These are phyloP conservation scores for Pythium aristosporum DNA, from an alignment of 352 stramenopile species.

Conservation along the genomic window DNA sequence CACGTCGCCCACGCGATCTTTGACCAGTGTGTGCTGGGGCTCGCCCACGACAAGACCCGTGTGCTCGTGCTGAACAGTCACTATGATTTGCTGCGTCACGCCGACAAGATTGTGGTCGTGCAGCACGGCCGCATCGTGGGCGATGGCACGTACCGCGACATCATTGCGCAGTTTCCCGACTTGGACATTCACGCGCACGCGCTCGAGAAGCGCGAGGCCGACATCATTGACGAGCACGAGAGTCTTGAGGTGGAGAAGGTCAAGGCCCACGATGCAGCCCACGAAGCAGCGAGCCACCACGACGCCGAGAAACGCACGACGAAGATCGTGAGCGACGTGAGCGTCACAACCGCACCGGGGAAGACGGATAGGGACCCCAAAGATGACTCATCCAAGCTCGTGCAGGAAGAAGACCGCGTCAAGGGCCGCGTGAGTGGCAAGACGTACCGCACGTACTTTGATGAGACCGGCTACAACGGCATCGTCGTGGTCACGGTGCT, in stretches of 20 bases:
- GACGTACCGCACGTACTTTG: constrained; percentile 36
- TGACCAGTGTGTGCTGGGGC: constrained; percentile 32
- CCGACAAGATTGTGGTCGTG: constrained; percentile 34
- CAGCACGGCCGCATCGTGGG: constrained; percentile 29
- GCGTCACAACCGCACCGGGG: constrained; percentile 1
- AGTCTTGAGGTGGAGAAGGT: constrained; percentile 18
- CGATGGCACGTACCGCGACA: constrained; percentile 26
- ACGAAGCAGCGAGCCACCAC: not conserved
- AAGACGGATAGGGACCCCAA: constrained; percentile 4
- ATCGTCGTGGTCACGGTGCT: constrained; percentile 27
- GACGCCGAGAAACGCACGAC: not conserved
- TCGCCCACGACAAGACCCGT: constrained; percentile 46
- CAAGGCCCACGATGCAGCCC: constrained; percentile 20
- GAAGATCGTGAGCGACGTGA: not conserved
- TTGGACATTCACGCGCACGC: constrained; percentile 13
- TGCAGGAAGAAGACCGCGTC: constrained; percentile 35
- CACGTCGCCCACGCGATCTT: constrained; percentile 46
- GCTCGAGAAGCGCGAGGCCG: constrained; percentile 11
- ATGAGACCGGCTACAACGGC: constrained; percentile 31
- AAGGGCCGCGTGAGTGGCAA: constrained; percentile 30
- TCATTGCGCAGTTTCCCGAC: constrained; percentile 28
- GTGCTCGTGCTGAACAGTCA: constrained; percentile 79
- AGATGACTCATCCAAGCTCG: constrained; percentile 15
- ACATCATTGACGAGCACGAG: constrained; percentile 26
- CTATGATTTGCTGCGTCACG: constrained; percentile 31